These are phyloP conservation scores for Aspergillus cristatus DNA, from an alignment of 495 filamentous ascomycete genomes.

Conservation along the genomic window DNA sequence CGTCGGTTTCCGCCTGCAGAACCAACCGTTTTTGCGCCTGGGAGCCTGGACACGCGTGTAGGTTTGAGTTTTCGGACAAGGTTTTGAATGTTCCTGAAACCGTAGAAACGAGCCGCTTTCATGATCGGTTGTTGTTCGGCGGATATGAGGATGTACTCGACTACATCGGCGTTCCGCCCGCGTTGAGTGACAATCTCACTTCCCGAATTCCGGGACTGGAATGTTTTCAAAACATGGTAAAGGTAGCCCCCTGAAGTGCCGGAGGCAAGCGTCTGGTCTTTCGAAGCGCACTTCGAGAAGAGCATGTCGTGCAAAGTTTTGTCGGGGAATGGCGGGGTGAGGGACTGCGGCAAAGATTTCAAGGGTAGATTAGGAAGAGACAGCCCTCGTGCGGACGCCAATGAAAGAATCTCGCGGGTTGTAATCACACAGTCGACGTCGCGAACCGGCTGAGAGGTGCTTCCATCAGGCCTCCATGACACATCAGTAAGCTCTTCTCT, in stretches of 20 bases:
- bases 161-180: slow-evolving; percentile 83
- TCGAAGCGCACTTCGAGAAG: slow-evolving; percentile 32
- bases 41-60: slow-evolving; percentile 60
- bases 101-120: slow-evolving; percentile 84
- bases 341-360: slow-evolving; percentile 31
- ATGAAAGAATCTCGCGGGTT: slow-evolving; percentile 78
- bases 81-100: slow-evolving; percentile 97
- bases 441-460: slow-evolving; percentile 45
- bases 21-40: slow-evolving; percentile 51
- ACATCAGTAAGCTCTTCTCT: slow-evolving; percentile 82
- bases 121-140: slow-evolving; percentile 50
- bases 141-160: slow-evolving; percentile 63
- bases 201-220: slow-evolving; percentile 58
- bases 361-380: slow-evolving; percentile 61
- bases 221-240: slow-evolving; percentile 64
- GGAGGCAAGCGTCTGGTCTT: slow-evolving; percentile 26
- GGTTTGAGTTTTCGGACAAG: slow-evolving; percentile 85
- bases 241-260: slow-evolving; percentile 89
- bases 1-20: slow-evolving; percentile 30
- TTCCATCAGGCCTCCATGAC: slow-evolving; percentile 46
- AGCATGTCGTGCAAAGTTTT: slow-evolving; percentile 58
- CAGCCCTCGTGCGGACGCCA: slow-evolving; percentile 69
- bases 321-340: slow-evolving; percentile 55
- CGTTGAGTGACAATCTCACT: slow-evolving; percentile 57
- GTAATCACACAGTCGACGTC: slow-evolving; percentile 99